Conservation (phyloP, 352 stramenopile genomes). For the Globisporangium camurandrum region DNA sequence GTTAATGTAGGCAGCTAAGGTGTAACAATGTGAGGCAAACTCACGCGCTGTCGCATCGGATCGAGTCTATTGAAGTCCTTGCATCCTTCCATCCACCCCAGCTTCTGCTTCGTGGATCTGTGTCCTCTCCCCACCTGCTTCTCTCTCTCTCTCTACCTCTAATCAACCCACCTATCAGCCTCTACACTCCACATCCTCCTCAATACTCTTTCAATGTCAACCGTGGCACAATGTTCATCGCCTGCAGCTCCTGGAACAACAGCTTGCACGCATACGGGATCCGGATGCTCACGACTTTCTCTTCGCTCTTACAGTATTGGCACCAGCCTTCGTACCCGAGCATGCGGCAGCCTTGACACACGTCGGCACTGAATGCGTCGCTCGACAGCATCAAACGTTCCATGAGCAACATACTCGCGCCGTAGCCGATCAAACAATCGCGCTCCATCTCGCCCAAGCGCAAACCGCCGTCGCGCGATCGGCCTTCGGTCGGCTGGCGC, state of each 20-base stretch:
- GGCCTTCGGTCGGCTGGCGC: conserved; percentile 98
- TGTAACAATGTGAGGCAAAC: too few relatives aligned
- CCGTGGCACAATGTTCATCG: conserved; percentile 99
- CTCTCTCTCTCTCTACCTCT: background rate
- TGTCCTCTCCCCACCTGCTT: too few relatives aligned
- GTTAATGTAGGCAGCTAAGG: too few relatives aligned
- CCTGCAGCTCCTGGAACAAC: conserved; percentile 97
- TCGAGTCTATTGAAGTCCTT: too few relatives aligned
- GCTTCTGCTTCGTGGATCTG: too few relatives aligned
- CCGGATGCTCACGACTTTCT: conserved; percentile 96
- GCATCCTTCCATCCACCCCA: too few relatives aligned
- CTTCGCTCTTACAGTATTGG: conserved; percentile 96
- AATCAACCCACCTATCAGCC: too few relatives aligned
- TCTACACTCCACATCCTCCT: too few relatives aligned
- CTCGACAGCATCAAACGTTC: conserved; percentile 99
- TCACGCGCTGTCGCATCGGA: too few relatives aligned
- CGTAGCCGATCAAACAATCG: conserved; percentile 99
- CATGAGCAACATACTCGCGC: conserved; percentile 98
- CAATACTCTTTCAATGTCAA: conserved; percentile 94
- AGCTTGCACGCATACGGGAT: conserved; percentile 99
- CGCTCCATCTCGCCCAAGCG: conserved; percentile 99
- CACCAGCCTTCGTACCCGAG: conserved; percentile 98
- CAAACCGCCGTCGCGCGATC: conserved; percentile 96
- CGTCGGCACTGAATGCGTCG: conserved; percentile 98
- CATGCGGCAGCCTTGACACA: conserved; percentile 97